phyloP scores from a whole-genome alignment of 163 green algal genomes.

The Chlorella variabilis region DNA sequence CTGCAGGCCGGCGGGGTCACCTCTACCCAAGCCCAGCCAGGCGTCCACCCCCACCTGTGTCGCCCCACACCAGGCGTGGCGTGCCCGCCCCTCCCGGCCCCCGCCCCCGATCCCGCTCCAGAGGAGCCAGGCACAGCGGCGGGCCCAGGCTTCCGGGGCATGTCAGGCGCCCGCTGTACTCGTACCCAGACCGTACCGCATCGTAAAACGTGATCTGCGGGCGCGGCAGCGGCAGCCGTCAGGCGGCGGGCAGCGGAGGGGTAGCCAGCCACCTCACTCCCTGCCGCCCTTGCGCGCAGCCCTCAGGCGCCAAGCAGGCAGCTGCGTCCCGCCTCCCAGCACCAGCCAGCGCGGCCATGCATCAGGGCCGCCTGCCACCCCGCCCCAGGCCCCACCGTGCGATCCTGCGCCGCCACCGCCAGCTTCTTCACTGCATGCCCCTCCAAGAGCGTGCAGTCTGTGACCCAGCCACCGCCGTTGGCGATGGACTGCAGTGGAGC shows the following conservation, averaged over 20 bases:
- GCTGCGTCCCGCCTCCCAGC: no score
- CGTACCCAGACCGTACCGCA: constrained; percentile 71
- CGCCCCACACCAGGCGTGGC: constrained; percentile 66
- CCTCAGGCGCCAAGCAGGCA: no score
- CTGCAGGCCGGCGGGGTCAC: no score
- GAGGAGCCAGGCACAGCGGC: constrained; percentile 58
- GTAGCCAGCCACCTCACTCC: no score
- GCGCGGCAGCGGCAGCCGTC: no score
- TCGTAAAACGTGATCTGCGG: constrained; percentile 80
- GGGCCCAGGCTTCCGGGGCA: constrained; percentile 67
- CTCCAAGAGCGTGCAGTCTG: constrained; percentile 70
- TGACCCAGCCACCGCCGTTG: constrained; percentile 76
- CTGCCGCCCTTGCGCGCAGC: no score
- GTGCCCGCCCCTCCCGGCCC: neutral
- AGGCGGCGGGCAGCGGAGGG: no score
- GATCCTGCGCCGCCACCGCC: constrained; percentile 73
- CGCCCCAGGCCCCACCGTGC: no score
- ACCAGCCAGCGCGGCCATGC: no score
- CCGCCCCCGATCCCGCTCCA: constrained; percentile 41
- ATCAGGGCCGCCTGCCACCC: no score
- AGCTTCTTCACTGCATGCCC: constrained; percentile 57
- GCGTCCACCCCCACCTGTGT: constrained; percentile 35
- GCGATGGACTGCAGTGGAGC: constrained; percentile 69
- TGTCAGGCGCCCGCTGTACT: constrained; percentile 64
- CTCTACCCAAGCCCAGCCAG: no score